Base-by-base conservation (phyloP, 495 filamentous ascomycete species). In the Penicillium desertorum region DNA sequence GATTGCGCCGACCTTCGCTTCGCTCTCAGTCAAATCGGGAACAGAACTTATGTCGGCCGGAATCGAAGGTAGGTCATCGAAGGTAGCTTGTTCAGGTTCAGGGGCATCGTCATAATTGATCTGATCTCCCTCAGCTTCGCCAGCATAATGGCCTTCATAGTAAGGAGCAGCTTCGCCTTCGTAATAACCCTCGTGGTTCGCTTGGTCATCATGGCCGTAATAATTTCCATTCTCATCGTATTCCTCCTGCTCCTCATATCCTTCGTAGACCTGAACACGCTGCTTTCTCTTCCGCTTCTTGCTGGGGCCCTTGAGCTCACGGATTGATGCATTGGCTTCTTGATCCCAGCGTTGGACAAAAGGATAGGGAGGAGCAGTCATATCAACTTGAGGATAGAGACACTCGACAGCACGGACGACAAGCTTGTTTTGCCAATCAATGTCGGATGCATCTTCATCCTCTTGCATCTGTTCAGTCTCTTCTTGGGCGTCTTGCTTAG, bases 281-380 rank as follows among this genome's bases (percentile, higher is more conserved):
- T 86, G 84, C 48, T 81, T 79, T 52, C 76, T 69, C 60, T 84
- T 85, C 48, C 78, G 74, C 63, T 85, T 84, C 60, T 80, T 83
- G n/a, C 70, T 76, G 49, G 61, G 60, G 2, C 73, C 71, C 39
- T 78, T 72, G 9, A 63, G 71, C 22, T 66, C 63, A 22, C 70
- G 63, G 23, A 81, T 77, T 8, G 67, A 56, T 19, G 73, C 71
- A 62, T 84, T 76, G 56, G 92, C 88, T 51, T 90, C 86, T 4
- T 81, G 76, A 71, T 96, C 90, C 92, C 91, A 96, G 51, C 88
- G 84, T 69, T 96, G 90, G 12, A 86, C 75, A 61, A 98, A 98
- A 0, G 94, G 94, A 66, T 96, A 98, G 3, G 89, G 89, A 0
- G 94, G 92, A 20, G 86, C 80, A 54, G 83, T 91, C 32, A 96